These are phyloP conservation scores for Pisolithus tinctorius DNA, from an alignment of 768 basidiomycete species.

Conservation along the genomic window DNA sequence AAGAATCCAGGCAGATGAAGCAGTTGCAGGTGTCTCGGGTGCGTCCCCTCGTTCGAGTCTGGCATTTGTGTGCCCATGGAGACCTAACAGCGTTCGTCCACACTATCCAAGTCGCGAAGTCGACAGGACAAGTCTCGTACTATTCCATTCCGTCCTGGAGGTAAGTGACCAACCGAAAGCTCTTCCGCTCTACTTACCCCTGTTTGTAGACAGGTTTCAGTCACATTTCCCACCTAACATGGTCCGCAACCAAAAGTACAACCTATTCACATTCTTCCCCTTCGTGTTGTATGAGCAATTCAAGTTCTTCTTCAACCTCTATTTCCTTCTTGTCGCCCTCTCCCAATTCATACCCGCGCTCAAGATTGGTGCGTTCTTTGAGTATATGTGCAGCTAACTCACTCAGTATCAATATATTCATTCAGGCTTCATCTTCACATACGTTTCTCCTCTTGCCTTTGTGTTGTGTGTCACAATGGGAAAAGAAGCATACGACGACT, in stretches of 20 bases:
- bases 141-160: constrained; percentile 70
- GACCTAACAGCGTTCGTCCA: constrained; percentile 17
- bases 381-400: not conserved
- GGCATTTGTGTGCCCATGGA: not conserved
- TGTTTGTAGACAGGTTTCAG: constrained; percentile 57
- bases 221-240: constrained; percentile 78
- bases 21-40: constrained; percentile 15
- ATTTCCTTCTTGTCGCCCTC: constrained; percentile 93
- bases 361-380: constrained; percentile 69
- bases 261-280: constrained; percentile 92
- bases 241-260: constrained; percentile 98
- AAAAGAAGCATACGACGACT: constrained; percentile 98
- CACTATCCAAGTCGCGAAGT: constrained; percentile 8
- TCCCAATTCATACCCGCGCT: constrained; percentile 95
- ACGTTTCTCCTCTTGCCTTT: constrained; percentile 93
- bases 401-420: not conserved
- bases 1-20: constrained; percentile 19
- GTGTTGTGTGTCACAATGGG: constrained; percentile 95
- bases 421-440: constrained; percentile 91
- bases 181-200: not conserved
- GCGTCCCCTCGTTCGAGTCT: constrained; percentile 2
- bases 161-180: constrained; percentile 27
- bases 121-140: constrained; percentile 69
- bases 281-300: constrained; percentile 98
- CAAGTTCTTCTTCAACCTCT: constrained; percentile 99